A percentile compares a stretch with the other conserved stretches of the same genome.
These are phyloP conservation scores for Solanum lycopersicoides DNA, from an alignment of 257 asterid species.

Conservation along the genomic window DNA sequence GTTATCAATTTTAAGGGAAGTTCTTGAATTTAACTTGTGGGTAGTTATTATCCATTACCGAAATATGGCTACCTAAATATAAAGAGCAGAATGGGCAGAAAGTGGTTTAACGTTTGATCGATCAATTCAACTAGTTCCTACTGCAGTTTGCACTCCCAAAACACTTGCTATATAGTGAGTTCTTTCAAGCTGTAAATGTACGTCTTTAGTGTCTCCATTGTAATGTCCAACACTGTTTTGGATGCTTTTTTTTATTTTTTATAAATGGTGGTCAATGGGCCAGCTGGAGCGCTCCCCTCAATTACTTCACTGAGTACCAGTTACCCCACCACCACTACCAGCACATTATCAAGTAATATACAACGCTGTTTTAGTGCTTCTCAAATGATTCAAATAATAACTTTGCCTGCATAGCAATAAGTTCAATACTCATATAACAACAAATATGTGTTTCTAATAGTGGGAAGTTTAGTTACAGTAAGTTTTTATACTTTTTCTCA, in stretches of 20 bases:
- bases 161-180: neutral
- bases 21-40: neutral
- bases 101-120: neutral
- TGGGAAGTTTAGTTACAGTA: neutral
- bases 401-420: neutral
- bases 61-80: neutral
- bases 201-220: neutral
- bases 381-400: neutral
- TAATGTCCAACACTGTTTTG: neutral
- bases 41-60: neutral
- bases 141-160: neutral
- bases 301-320: neutral
- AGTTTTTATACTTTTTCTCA: constrained; percentile 9
- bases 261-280: neutral
- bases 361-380: neutral
- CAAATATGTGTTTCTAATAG: neutral
- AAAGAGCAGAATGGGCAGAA: neutral
- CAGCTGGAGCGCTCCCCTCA: neutral
- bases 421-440: no score
- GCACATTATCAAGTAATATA: neutral
- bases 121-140: neutral
- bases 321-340: neutral
- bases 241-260: neutral
- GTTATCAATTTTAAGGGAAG: neutral
- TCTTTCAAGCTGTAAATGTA: neutral